phyloP scores from a whole-genome alignment of 345 rosid species.

The Salix udensis region DNA sequence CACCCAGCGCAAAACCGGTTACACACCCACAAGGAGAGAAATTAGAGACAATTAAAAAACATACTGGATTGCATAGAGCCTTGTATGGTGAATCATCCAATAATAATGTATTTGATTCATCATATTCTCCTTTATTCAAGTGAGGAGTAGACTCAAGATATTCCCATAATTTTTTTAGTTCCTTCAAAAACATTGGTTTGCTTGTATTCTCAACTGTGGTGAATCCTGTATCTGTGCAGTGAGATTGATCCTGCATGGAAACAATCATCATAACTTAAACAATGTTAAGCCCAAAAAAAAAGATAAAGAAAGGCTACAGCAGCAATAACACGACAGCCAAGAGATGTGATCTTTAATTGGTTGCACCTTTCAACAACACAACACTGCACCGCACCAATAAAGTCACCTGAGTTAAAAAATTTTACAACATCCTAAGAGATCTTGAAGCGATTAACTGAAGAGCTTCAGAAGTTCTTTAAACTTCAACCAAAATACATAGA shows the following conservation, averaged over 20 bases:
- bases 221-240: constrained; percentile 21
- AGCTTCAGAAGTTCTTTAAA: neutral
- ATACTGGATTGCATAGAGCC: constrained; percentile 32
- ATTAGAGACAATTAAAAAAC: neutral
- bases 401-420: neutral
- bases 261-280: constrained; percentile 1
- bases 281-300: no score
- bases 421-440: neutral
- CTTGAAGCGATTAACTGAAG: neutral
- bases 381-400: neutral
- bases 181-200: constrained; percentile 29
- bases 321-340: neutral
- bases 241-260: constrained; percentile 22
- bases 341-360: neutral
- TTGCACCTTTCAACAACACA: neutral
- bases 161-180: constrained; percentile 22
- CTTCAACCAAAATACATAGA: neutral
- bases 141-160: constrained; percentile 12
- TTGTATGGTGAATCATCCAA: constrained; percentile 34
- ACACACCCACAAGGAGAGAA: neutral
- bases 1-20: neutral
- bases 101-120: constrained; percentile 26
- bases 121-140: constrained; percentile 16
- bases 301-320: no score
- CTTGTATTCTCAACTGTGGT: constrained; percentile 16